phyloP scores from a whole-genome alignment of 805 yeast genomes.

The Starmerella kuoi region DNA sequence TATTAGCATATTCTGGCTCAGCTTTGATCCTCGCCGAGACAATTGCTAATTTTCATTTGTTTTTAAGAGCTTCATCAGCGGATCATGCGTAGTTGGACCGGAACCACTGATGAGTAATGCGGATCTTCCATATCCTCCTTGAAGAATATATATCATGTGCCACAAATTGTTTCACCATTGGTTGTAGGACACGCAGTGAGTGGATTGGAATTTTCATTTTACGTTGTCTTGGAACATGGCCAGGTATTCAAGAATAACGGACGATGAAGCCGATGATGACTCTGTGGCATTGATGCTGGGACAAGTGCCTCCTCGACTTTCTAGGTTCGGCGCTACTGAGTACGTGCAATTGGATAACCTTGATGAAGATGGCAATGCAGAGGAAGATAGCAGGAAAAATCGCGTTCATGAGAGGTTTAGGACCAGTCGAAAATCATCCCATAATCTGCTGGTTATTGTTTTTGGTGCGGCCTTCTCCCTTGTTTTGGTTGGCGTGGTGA shows the following conservation, averaged over 20 bases:
- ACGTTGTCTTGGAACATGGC: too few relatives aligned
- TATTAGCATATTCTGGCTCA: too few relatives aligned
- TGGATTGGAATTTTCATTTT: too few relatives aligned
- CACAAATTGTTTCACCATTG: too few relatives aligned
- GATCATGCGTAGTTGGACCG: too few relatives aligned
- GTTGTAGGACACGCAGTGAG: too few relatives aligned
- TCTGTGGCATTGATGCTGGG: conserved; percentile 19
- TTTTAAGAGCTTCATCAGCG: too few relatives aligned
- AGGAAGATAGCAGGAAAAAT: not conserved
- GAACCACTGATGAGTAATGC: too few relatives aligned
- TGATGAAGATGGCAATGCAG: conserved; percentile 16
- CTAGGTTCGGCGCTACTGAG: conserved; percentile 14
- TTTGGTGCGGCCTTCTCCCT: conserved; percentile 9
- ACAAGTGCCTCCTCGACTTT: conserved; percentile 13
- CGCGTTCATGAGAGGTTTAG: conserved; percentile 3
- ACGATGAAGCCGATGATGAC: conserved; percentile 19
- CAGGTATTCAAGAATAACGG: conserved; percentile 8
- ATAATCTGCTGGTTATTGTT: conserved; percentile 5
- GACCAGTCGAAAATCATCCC: not conserved
- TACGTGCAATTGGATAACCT: conserved; percentile 21
- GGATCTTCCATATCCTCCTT: too few relatives aligned
- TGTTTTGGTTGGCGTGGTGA: conserved; percentile 5
- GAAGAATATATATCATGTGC: too few relatives aligned
- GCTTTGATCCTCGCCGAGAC: too few relatives aligned
- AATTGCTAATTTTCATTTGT: too few relatives aligned